A percentile compares a stretch with the other conserved stretches of the same genome.
phyloP scores from a whole-genome alignment of 2,329 filamentous ascomycete species.

The Zymoseptoria tritici region DNA sequence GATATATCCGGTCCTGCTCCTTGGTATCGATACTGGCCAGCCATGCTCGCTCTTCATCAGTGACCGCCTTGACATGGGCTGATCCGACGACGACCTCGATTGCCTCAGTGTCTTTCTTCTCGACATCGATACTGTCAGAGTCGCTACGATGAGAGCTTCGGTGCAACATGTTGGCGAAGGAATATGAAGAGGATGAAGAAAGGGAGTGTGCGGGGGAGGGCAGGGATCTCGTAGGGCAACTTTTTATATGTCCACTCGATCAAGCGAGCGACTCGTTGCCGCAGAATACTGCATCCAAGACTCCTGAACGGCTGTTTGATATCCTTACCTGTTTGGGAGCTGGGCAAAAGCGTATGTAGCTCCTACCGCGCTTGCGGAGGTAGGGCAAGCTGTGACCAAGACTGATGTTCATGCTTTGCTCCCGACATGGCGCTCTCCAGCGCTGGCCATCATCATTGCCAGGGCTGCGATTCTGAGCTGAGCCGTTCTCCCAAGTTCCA shows the following conservation, averaged over 20 bases:
- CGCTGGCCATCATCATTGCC: neutral
- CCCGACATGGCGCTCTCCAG: neutral
- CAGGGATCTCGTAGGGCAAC: neutral
- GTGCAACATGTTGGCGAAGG: slow-evolving; percentile 1
- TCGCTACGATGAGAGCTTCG: slow-evolving; percentile 6
- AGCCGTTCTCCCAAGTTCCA: neutral
- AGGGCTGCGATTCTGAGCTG: neutral
- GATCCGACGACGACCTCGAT: slow-evolving; percentile 7
- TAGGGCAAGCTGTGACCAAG: neutral
- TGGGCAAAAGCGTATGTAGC: neutral
- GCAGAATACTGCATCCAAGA: neutral
- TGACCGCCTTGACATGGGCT: slow-evolving; percentile 13
- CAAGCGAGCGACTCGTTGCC: neutral
- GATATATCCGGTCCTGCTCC: slow-evolving; percentile 33
- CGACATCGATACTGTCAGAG: slow-evolving; percentile 3
- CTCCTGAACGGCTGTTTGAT: neutral
- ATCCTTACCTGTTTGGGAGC: neutral
- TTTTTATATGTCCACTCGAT: neutral
- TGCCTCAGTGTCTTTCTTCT: slow-evolving; percentile 15
- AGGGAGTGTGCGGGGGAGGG: neutral
- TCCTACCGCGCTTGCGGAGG: neutral
- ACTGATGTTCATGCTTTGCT: neutral
- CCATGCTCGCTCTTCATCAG: slow-evolving; percentile 17
- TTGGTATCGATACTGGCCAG: slow-evolving; percentile 16
- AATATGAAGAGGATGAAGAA: neutral